A percentile compares a stretch with the other conserved stretches of the same genome.
Conservation (phyloP, 768 basidiomycete genomes). For the Amanita jacksonii region DNA sequence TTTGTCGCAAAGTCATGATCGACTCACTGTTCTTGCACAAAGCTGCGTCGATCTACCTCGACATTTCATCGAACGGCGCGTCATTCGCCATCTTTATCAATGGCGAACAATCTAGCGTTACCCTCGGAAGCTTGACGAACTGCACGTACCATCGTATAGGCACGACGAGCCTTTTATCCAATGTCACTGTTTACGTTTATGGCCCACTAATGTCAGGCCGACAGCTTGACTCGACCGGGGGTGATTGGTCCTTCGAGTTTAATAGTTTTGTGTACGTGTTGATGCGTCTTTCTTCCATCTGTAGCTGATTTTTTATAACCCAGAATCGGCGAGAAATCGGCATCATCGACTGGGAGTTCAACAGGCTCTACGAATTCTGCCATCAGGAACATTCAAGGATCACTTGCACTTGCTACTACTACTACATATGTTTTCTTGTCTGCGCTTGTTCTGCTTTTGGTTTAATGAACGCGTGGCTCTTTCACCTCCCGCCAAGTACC, state of each 20-base stretch:
- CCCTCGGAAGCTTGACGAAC: background rate
- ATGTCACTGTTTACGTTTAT: constrained; percentile 1
- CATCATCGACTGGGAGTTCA: no score
- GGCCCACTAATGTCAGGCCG: background rate
- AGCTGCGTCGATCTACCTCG: background rate
- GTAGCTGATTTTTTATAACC: no score
- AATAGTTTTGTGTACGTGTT: constrained; percentile 4
- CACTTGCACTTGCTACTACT: no score
- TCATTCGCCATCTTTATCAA: constrained; percentile 2
- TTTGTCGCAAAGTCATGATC: background rate
- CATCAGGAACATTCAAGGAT: no score
- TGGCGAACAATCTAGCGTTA: background rate
- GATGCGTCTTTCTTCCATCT: background rate
- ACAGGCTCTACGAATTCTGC: no score
- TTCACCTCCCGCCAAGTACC: no score
- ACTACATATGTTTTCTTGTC: no score
- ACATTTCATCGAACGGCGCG: background rate
- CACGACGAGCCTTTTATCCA: background rate
- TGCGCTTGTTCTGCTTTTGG: no score
- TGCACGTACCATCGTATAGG: constrained; percentile 3
- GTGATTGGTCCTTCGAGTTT: constrained; percentile 3
- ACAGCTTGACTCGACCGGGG: background rate
- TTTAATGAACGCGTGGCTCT: no score
- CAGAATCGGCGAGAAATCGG: no score
- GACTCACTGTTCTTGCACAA: no score